Evolutionary conservation across 2,329 filamentous ascomycete genomes (phyloP), one percentile per base, ranked within the genome.

Genomic region (Fusarium proliferatum): DNA sequence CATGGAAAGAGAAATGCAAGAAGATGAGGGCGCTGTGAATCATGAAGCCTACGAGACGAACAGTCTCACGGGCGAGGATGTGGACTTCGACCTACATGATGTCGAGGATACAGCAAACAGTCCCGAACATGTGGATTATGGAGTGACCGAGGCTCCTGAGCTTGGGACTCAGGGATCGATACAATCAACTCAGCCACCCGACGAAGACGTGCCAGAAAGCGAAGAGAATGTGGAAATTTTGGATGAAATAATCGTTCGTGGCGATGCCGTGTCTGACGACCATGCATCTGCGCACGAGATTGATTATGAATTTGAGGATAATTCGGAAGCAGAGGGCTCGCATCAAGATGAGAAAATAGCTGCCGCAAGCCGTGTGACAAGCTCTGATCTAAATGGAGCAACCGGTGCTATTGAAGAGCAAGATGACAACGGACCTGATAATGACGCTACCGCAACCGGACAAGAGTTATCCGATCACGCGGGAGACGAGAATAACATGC

Each of bases 301-400:
- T 55, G 77, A 81, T 59, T 81, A 81, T 53, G 78, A 80, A 53
- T 46, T 76, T 41, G 77, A 77, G 26, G 77, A 78, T 26, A 59
- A 70, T 28, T 64, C 67, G 5, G 77, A 78, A 38, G 70, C 66
- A 45, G 41, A 66, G 39, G 55, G 60, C 28, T 19, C 42, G 28
- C 59, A 59, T 53, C 26, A 62, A 16, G 61, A 64, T 19, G 48
- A 28, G 41, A 61, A 61, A 38, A 30, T 53, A 45, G 60, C 69
- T n/a, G 61, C 72, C 12, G 68, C 68, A 26, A 64, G 64, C 19
- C 74, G 39, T 33, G 19, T 28, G 36, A 38, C 41, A 62, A 45
- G 28, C 16, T 17, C 46, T 23, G 53, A n/a, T 12, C 21, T 42
- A 53, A 56, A 63, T 6, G 34, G 53, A 49, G 16, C 46, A 57